Evolutionary conservation across 1,284 basidiomycete genomes (phyloP), one percentile per base, ranked within the genome.

Genomic region (Malassezia sp.): DNA sequence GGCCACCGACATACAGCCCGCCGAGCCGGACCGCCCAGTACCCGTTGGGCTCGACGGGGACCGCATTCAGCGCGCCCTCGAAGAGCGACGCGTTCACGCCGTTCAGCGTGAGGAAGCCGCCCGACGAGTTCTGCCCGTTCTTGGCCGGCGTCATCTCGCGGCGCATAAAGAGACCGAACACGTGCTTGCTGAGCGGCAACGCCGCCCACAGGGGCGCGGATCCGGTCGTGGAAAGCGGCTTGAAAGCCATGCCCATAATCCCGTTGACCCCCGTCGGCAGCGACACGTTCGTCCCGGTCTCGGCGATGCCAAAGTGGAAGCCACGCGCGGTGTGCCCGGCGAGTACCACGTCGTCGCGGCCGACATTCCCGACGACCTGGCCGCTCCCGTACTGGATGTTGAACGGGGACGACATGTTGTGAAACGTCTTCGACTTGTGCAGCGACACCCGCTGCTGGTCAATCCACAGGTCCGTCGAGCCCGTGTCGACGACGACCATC

Each of bases 381-480:
- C 89, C 90, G 27, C 79, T 81, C 23, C 85, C 89, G 59, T 95
- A 96, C 2, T 77, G 75, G 48, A 93, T 83, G 9, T 72, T 60
- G 69, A 93, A 93, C 0, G 75, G 29, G 10, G 63, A 21, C 34
- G 46, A 9, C 51, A 56, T 5, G 49, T 52, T 9, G 47, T 40
- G 40, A 61, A 55, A 35, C 8, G 64, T 37, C 18, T 66, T 57
- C 37, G 50, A 65, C 34, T 56, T 56, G 43, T 41, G 53, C 17
- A 51, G 28, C 40, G 53, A 47, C 46, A 47, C 53, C 20, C 21
- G 71, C 73, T 45, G 71, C 54, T 28, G 61, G 49, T 14, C 71
- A 5, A 89, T 74, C 82, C 85, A 88, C 4, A 88, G 74, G 68
- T 88, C 85, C 7, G 84, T 71, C 0, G 85, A 88, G 4, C 86